Base-by-base conservation (phyloP, 202 grass and related monocot genomes). In the Setaria italica region DNA sequence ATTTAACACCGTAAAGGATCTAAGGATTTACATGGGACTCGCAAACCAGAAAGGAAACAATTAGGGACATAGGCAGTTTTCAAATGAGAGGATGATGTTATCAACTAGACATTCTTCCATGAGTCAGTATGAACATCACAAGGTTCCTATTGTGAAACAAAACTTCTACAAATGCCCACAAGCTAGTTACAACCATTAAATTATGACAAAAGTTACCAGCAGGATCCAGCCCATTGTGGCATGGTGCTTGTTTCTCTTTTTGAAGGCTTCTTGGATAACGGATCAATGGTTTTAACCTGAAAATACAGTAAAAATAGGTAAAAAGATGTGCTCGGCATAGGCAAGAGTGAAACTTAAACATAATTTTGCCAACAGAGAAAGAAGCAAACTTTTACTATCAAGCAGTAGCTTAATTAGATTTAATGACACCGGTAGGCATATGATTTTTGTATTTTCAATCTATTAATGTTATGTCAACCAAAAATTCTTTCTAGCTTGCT, bases 191-290 rank as follows among this genome's bases (percentile, higher is more conserved):
- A 82, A 62, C 72, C 10, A 80, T 68, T 62, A 72, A 17, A 79
- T 85, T 45, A 14, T 79, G 49, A 17, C 16, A 60, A 58, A 85
- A 84, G 33, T 92, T 98, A 98, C 95, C 95, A 98, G 91, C 95
- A 98, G 47, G 95, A 98, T 70, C 95, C 93, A 70, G 93, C 95
- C 95, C 95, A 98, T 78, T 98, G 95, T 74, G 95, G 95, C 95
- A 98, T 98, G 84, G 95, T 98, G 82, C 86, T 98, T 82, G 93
- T 98, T 92, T 98, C 95, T 75, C 95, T 91, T 89, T 70, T 95
- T 78, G 91, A 93, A 76, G 91, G 88, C 80, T 70, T 91, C 86
- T 90, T 82, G 72, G 93, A 92, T 57, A 77, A 45, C 82, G 77
- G 76, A 75, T 98, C 95, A 0, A 79, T 54, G 60, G 93, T 94